phyloP scores from a whole-genome alignment of 2,329 filamentous ascomycete genomes.

The Rhynchosporium agropyri region DNA sequence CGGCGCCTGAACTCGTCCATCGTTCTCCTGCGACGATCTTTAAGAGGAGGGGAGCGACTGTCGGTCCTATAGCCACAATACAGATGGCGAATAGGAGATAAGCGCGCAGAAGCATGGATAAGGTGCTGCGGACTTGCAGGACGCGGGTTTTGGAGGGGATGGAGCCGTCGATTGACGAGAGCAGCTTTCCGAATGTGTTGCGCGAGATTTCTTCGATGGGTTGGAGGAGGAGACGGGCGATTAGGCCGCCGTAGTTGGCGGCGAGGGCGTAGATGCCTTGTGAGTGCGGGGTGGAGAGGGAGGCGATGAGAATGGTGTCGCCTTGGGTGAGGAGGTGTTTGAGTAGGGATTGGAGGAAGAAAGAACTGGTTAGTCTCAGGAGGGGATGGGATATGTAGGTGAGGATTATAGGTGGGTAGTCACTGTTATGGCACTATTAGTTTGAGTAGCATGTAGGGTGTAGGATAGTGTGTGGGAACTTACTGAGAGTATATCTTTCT shows the following conservation, averaged over 20 bases:
- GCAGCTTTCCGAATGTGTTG: conserved; percentile 82
- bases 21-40: conserved; percentile 72
- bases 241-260: conserved; percentile 88
- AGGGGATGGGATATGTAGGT: conserved; percentile 67
- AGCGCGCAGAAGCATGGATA: conserved; percentile 66
- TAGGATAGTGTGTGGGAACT: conserved; percentile 9
- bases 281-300: conserved; percentile 73
- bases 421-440: conserved; percentile 19
- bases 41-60: conserved; percentile 73
- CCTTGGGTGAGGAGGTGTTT: conserved; percentile 96
- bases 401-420: conserved; percentile 31
- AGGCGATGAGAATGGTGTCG: conserved; percentile 83
- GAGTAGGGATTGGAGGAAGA: conserved; percentile 84
- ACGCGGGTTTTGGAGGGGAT: conserved; percentile 41
- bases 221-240: conserved; percentile 89
- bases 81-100: conserved; percentile 76
- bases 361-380: conserved; percentile 72
- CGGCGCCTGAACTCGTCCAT: conserved; percentile 77
- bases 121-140: conserved; percentile 52
- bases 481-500: conserved; percentile 44
- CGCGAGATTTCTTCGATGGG: conserved; percentile 93
- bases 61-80: conserved; percentile 71
- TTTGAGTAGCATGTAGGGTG: conserved; percentile 12
- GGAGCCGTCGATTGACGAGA: conserved; percentile 48
- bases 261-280: conserved; percentile 93